phyloP scores from a whole-genome alignment of 2,329 filamentous ascomycete species.

The Fusarium nodosum region DNA sequence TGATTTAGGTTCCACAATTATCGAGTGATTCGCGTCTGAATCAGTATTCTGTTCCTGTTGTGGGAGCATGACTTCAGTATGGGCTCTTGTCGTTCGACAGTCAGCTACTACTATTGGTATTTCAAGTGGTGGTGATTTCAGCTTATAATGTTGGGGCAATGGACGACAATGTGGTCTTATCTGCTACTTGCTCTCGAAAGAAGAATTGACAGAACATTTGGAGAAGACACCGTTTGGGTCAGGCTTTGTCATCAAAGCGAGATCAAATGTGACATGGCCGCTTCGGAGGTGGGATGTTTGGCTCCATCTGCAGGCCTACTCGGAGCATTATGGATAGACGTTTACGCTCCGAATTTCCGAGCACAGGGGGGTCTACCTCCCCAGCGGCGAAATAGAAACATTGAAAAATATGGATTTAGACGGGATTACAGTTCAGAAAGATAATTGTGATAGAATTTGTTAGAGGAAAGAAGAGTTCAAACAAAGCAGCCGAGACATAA shows the following conservation, averaged over 20 bases:
- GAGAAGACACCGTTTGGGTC: neutral
- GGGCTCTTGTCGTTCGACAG: accelerated
- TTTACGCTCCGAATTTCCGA: too few relatives aligned
- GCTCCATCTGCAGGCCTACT: too few relatives aligned
- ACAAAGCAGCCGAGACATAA: too few relatives aligned
- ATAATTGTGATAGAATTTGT: too few relatives aligned
- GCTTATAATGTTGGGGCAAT: neutral
- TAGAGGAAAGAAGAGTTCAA: too few relatives aligned
- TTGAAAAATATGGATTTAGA: too few relatives aligned
- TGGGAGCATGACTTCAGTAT: neutral
- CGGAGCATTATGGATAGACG: too few relatives aligned
- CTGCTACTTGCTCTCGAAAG: neutral
- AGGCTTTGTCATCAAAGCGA: neutral
- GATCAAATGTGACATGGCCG: neutral
- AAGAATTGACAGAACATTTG: accelerated
- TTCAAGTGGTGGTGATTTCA: neutral
- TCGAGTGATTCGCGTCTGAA: neutral
- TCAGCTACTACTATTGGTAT: neutral
- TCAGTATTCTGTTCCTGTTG: neutral
- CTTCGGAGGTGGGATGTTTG: neutral
- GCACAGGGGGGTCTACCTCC: too few relatives aligned
- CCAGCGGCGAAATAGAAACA: too few relatives aligned
- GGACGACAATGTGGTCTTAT: neutral
- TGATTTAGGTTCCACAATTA: neutral
- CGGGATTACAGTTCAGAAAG: too few relatives aligned